phyloP scores from a whole-genome alignment of 805 yeast genomes.

The Kodamaea kakaduensis region DNA sequence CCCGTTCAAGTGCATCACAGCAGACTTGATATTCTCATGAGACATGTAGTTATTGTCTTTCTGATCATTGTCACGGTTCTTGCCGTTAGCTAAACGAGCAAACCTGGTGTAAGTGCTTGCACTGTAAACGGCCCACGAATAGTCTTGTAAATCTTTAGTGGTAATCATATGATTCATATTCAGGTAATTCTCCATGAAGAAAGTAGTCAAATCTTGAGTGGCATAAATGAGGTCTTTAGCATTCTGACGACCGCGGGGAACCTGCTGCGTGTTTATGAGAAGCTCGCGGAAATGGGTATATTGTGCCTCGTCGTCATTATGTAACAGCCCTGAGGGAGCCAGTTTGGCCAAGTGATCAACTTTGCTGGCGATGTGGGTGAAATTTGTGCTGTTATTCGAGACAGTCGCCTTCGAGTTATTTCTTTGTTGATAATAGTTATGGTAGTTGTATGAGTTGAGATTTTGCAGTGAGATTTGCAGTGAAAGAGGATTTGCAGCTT shows the following conservation, averaged over 20 bases:
- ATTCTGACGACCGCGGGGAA: constrained; percentile 6
- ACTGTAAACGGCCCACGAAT: constrained; percentile 19
- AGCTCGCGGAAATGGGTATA: constrained; percentile 29
- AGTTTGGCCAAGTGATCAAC: constrained; percentile 6
- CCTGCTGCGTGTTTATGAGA: constrained; percentile 20
- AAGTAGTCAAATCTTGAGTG: constrained; percentile 4
- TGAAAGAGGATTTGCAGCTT: constrained; percentile 10
- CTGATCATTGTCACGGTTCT: constrained; percentile 39
- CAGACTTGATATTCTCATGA: constrained; percentile 28
- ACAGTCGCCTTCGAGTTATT: constrained; percentile 6
- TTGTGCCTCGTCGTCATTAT: constrained; percentile 17
- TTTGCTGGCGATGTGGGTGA: constrained; percentile 2
- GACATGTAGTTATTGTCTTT: constrained; percentile 23
- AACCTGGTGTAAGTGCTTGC: constrained; percentile 30
- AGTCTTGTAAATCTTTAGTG: constrained; percentile 21
- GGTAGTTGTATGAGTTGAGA: constrained; percentile 1
- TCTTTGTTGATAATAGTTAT: constrained; percentile 7
- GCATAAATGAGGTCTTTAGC: constrained; percentile 1
- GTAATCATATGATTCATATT: constrained; percentile 18
- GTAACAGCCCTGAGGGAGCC: not conserved
- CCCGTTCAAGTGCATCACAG: constrained; percentile 31
- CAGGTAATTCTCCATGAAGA: constrained; percentile 15
- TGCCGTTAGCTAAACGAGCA: constrained; percentile 27
- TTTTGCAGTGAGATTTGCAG: constrained; percentile 4
- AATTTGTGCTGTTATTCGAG: constrained; percentile 1